Conservation (phyloP, 257 asterid species). For the Schizonepeta tenuifolia region DNA sequence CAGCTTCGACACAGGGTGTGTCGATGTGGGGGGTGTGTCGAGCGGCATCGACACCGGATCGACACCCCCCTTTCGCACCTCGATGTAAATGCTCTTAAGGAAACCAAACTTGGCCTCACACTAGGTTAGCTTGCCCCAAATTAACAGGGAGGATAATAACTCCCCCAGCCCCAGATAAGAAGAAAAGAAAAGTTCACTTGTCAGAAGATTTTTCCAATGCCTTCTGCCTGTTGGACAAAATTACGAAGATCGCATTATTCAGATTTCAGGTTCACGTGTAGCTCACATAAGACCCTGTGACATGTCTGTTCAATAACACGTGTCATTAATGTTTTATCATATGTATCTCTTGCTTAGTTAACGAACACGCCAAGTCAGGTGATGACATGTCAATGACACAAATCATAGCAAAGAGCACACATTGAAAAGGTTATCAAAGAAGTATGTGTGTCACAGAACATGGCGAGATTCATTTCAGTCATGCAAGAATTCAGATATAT, state of each 20-base stretch:
- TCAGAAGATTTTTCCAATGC: no score
- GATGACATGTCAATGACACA: neutral
- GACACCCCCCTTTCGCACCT: no score
- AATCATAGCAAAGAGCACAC: neutral
- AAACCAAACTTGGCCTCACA: neutral
- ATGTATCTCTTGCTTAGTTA: constrained; percentile 5
- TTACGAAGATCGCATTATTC: neutral
- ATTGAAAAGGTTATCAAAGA: neutral
- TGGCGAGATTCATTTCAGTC: neutral
- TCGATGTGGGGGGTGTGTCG: no score
- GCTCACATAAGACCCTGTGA: neutral
- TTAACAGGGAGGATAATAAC: no score
- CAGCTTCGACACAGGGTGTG: no score
- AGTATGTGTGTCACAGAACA: neutral
- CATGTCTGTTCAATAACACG: neutral
- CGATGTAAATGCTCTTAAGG: no score
- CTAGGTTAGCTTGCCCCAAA: no score
- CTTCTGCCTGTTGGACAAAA: neutral
- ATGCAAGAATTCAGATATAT: neutral
- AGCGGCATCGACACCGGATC: no score
- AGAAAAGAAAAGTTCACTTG: no score
- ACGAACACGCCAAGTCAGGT: constrained; percentile 3
- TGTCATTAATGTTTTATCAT: neutral
- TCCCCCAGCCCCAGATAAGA: no score
- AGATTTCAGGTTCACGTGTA: neutral